Percentiles rank a stretch among this genome's conserved stretches.
phyloP scores from a whole-genome alignment of 1,284 basidiomycete genomes.

The Cryptococcus sp. region DNA sequence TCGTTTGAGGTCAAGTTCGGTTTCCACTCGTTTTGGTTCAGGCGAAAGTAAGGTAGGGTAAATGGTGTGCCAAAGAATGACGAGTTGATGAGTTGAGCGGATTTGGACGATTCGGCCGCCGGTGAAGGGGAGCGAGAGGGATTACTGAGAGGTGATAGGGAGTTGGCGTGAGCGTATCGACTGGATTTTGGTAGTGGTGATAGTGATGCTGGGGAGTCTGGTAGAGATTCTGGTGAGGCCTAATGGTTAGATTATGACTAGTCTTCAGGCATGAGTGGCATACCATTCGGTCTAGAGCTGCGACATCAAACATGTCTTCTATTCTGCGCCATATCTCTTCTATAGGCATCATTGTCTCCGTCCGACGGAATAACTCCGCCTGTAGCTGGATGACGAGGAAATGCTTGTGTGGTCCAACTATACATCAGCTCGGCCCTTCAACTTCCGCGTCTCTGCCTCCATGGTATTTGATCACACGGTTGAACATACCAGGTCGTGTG shows the following conservation, averaged over 20 bases:
- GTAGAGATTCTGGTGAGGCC: not conserved
- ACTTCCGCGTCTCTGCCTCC: not conserved
- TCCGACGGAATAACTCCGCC: slow-evolving; percentile 27
- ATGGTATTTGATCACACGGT: not conserved
- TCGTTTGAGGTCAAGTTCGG: not conserved
- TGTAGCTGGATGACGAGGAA: slow-evolving; percentile 37
- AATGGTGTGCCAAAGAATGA: slow-evolving; percentile 18
- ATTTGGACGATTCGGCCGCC: slow-evolving; percentile 6
- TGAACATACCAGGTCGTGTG: slow-evolving; percentile 23
- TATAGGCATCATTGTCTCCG: slow-evolving; percentile 50
- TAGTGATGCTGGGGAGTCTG: not conserved
- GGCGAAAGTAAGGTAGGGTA: slow-evolving; percentile 16
- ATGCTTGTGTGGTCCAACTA: slow-evolving; percentile 39
- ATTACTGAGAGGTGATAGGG: slow-evolving; percentile 1
- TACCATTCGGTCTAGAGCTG: slow-evolving; percentile 68
- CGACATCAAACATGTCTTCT: slow-evolving; percentile 66
- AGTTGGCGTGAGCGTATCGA: slow-evolving; percentile 1
- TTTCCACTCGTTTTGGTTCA: slow-evolving; percentile 5
- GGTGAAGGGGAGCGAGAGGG: not conserved
- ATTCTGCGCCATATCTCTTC: slow-evolving; percentile 72
- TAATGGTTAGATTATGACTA: not conserved
- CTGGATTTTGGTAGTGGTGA: not conserved
- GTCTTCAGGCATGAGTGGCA: slow-evolving; percentile 34
- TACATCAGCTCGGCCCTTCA: not conserved
- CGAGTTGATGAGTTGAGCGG: slow-evolving; percentile 22